These are phyloP conservation scores for Lactuca sativa DNA, from an alignment of 129 eudicot genomes.

Conservation along the genomic window DNA sequence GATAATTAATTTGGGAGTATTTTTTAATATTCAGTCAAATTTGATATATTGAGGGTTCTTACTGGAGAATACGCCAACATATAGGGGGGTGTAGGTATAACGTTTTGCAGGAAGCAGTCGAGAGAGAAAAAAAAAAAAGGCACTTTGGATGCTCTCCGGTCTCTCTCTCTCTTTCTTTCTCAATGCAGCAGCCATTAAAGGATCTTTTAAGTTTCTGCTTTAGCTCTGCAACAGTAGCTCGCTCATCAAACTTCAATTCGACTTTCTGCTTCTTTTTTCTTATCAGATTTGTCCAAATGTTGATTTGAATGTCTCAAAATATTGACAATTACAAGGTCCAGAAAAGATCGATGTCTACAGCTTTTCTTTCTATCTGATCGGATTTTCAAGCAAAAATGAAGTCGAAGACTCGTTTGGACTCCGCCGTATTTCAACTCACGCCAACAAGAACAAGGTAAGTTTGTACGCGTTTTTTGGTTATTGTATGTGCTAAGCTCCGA, in stretches of 20 bases:
- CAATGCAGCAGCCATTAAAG: slow-evolving; percentile 22
- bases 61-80: background rate
- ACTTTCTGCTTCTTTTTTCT: background rate
- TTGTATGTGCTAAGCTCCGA: background rate
- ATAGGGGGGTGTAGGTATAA: slow-evolving; percentile 12
- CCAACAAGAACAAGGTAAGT: slow-evolving; percentile 89
- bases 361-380: slow-evolving; percentile 19
- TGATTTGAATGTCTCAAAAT: background rate
- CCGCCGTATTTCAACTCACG: slow-evolving; percentile 82
- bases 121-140: slow-evolving; percentile 1
- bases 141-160: background rate
- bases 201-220: slow-evolving; percentile 16
- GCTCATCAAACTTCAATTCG: background rate
- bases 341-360: background rate
- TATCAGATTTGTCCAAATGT: background rate
- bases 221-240: slow-evolving; percentile 10
- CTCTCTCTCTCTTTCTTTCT: background rate
- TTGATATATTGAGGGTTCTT: background rate
- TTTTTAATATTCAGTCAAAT: background rate
- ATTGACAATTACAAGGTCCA: background rate
- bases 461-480: background rate
- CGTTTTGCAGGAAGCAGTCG: slow-evolving; percentile 1
- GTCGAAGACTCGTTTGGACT: slow-evolving; percentile 70
- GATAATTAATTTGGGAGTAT: no score
- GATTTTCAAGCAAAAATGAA: slow-evolving; percentile 49